Conservation (phyloP, 306 rosid species). For the Acacia crassicarpa region DNA sequence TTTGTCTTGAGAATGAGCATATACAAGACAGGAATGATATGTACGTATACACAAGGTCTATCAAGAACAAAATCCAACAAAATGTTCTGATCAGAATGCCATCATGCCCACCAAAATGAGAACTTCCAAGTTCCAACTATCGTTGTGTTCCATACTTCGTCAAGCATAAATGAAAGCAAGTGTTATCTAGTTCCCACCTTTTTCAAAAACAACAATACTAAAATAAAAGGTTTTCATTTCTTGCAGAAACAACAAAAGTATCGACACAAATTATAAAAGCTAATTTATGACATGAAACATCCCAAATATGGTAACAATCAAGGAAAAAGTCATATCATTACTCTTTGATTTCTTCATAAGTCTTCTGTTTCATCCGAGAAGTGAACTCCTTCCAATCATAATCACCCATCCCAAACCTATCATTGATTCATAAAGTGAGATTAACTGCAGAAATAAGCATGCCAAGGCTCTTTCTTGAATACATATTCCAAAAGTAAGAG, state of each 20-base stretch:
- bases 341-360: constrained; percentile 84
- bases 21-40: neutral
- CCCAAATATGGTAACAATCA: constrained; percentile 26
- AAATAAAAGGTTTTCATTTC: too few relatives aligned
- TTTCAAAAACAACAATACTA: neutral
- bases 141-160: neutral
- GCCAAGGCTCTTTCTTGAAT: neutral
- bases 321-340: constrained; percentile 42
- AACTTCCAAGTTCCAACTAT: neutral
- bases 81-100: neutral
- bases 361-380: constrained; percentile 89
- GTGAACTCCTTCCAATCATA: constrained; percentile 93
- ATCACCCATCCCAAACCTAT: constrained; percentile 93
- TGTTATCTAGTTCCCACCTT: constrained; percentile 7
- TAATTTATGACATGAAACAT: constrained; percentile 11
- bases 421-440: constrained; percentile 34
- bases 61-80: neutral
- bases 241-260: too few relatives aligned
- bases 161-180: constrained; percentile 9
- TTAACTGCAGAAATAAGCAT: constrained; percentile 12
- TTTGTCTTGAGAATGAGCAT: neutral
- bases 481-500: neutral
- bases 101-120: neutral
- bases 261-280: neutral
- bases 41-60: neutral